phyloP scores from a whole-genome alignment of 768 basidiomycete species.

The Sporobolomyces pararoseus region DNA sequence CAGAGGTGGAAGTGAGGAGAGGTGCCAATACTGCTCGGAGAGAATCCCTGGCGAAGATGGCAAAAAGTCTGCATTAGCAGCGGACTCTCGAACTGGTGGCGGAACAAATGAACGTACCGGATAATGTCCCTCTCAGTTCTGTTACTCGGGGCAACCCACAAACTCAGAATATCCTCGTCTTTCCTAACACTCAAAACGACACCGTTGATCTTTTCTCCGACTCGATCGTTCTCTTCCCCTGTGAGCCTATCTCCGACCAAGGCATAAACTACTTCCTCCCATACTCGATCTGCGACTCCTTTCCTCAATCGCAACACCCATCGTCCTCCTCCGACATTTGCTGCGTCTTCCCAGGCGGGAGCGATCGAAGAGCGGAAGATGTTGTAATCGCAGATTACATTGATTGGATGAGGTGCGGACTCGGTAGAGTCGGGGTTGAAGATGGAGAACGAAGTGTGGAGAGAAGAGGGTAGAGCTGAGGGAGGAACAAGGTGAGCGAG shows the following conservation, averaged over 20 bases:
- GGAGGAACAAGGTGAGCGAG: conserved; percentile 87
- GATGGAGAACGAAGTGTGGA: conserved; percentile 23
- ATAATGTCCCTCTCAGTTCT: conserved; percentile 74
- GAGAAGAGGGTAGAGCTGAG: conserved; percentile 68
- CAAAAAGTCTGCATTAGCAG: too few relatives aligned
- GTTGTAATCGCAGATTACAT: conserved; percentile 66
- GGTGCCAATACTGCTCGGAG: conserved; percentile 30
- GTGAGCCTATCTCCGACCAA: conserved; percentile 37
- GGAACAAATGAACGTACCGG: conserved; percentile 66
- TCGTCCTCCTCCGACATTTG: conserved; percentile 81
- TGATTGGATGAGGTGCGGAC: conserved; percentile 12
- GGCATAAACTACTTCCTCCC: conserved; percentile 65
- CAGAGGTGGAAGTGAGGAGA: conserved; percentile 26
- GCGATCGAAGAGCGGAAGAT: conserved; percentile 81
- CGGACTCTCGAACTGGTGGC: too few relatives aligned
- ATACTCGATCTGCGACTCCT: conserved; percentile 80
- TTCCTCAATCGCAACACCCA: conserved; percentile 93
- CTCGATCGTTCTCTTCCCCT: conserved; percentile 23
- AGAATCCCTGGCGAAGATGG: conserved; percentile 22
- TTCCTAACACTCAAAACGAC: conserved; percentile 90
- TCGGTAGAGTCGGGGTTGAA: conserved; percentile 20
- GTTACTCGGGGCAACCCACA: conserved; percentile 84
- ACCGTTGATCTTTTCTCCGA: conserved; percentile 68
- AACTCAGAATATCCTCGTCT: conserved; percentile 85
- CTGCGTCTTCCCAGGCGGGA: conserved; percentile 93